phyloP scores from a whole-genome alignment of 2,329 filamentous ascomycete species.

The Myriosclerotinia scirpicola region DNA sequence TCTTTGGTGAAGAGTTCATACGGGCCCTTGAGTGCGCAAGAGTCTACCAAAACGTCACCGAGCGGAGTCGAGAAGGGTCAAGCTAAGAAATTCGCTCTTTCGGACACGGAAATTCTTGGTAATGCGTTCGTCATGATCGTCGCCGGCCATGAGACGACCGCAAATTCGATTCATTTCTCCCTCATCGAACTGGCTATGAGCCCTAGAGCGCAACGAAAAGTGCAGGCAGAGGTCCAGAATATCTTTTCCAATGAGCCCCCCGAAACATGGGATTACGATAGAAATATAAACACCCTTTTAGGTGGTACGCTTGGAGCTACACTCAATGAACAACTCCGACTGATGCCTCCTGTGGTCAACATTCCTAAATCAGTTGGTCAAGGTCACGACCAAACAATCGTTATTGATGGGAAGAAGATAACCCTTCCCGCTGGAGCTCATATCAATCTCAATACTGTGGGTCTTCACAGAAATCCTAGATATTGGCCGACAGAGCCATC shows the following conservation, averaged over 20 bases:
- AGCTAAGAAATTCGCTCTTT: conserved; percentile 55
- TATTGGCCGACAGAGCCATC: conserved; percentile 50
- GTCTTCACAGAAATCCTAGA: conserved; percentile 54
- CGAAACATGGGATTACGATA: conserved; percentile 69
- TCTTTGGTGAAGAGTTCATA: conserved; percentile 50
- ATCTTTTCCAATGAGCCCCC: conserved; percentile 61
- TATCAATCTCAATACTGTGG: conserved; percentile 48
- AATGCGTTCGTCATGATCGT: conserved; percentile 70
- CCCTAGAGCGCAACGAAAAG: conserved; percentile 59
- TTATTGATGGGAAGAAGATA: conserved; percentile 34
- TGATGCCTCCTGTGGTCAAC: conserved; percentile 68
- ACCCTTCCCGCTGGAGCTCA: conserved; percentile 39
- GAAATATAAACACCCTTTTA: conserved; percentile 63
- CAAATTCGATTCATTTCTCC: conserved; percentile 71
- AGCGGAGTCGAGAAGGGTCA: conserved; percentile 48
- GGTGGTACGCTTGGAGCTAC: conserved; percentile 70
- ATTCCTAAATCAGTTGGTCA: conserved; percentile 66
- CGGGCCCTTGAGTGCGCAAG: conserved; percentile 24
- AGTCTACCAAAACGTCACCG: conserved; percentile 45
- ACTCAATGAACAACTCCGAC: conserved; percentile 74
- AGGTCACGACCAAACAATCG: conserved; percentile 55
- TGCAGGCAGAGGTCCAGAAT: conserved; percentile 69
- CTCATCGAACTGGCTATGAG: conserved; percentile 67
- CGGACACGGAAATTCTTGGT: conserved; percentile 66
- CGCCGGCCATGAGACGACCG: conserved; percentile 79